Evolutionary conservation across 306 rosid genomes (phyloP).

Genomic region (Cucurbita moschata): DNA sequence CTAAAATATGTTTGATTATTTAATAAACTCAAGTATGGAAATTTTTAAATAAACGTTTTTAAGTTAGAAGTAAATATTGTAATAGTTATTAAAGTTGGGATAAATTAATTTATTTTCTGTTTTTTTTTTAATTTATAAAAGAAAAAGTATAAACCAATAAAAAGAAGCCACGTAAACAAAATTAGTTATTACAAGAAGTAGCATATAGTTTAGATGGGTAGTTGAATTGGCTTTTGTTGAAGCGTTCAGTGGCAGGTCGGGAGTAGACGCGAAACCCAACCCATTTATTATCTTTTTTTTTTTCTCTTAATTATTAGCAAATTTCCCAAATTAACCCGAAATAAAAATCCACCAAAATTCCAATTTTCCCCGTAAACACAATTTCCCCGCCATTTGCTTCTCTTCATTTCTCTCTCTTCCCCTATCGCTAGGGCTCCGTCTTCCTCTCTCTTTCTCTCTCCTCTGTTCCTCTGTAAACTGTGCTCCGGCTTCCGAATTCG

Average conservation of each 20-base stretch:
- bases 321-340: neutral
- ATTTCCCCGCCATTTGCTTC: constrained; percentile 90
- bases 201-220: neutral
- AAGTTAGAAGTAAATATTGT: too few relatives aligned
- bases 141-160: neutral
- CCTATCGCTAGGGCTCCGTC: neutral
- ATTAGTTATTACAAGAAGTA: neutral
- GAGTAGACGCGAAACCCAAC: neutral
- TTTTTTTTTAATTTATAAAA: too few relatives aligned
- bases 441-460: neutral
- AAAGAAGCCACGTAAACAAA: neutral
- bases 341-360: constrained; percentile 12
- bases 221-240: neutral
- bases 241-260: neutral
- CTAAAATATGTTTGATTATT: too few relatives aligned
- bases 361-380: constrained; percentile 16
- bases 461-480: neutral
- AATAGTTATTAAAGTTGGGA: too few relatives aligned
- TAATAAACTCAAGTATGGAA: too few relatives aligned
- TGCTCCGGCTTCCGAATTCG: constrained; percentile 17
- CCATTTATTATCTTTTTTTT: neutral
- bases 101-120: too few relatives aligned
- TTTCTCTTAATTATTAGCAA: neutral
- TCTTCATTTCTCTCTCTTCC: constrained; percentile 20
- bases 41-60: too few relatives aligned